These are phyloP conservation scores for Neurospora cerealis DNA, from an alignment of 495 filamentous ascomycete species.

Conservation along the genomic window DNA sequence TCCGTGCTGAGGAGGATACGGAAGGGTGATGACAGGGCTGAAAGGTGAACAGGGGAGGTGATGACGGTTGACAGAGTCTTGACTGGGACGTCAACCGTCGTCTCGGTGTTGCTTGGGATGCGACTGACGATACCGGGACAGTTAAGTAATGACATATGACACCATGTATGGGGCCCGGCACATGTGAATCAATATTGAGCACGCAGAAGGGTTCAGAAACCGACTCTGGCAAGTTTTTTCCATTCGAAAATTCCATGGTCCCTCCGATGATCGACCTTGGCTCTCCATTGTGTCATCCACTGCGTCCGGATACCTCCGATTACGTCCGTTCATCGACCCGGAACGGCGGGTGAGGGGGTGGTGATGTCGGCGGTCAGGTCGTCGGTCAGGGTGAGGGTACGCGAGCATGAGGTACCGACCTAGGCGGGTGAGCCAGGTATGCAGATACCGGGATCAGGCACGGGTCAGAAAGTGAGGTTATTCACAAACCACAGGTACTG, in stretches of 20 bases:
- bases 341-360: neutral
- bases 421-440: neutral
- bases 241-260: neutral
- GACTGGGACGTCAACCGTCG: neutral
- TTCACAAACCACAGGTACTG: neutral
- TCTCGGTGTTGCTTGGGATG: neutral
- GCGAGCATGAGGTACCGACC: neutral
- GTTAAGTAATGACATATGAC: neutral
- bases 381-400: neutral
- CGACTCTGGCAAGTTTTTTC: neutral
- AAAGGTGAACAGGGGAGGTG: neutral
- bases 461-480: neutral
- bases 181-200: neutral
- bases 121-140: neutral
- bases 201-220: neutral
- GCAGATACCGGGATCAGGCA: neutral
- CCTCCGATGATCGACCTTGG: neutral
- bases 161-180: neutral
- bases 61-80: neutral
- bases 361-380: neutral
- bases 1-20: conserved; percentile 40
- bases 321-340: neutral
- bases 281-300: neutral
- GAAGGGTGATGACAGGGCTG: neutral
- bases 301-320: neutral